Base-by-base conservation (phyloP, 2,329 filamentous ascomycete genomes). In the Botrytis hyacinthi region DNA sequence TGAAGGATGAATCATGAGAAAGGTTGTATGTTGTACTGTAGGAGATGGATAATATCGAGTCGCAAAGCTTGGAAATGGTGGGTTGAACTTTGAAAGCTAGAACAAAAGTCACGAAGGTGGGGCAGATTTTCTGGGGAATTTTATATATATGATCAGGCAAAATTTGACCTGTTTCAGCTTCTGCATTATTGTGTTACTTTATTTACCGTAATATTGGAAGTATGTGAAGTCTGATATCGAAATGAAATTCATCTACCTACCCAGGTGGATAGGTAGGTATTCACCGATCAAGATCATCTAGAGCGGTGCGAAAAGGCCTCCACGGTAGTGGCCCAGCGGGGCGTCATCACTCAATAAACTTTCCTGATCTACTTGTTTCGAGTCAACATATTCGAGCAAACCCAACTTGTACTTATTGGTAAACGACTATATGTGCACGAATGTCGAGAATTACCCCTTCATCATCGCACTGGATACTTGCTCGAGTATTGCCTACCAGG, bases 101-200 rank as follows among this genome's bases (percentile, higher is more conserved):
- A 67, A 59, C 48, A 12, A 46, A 72, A 68, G 63, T 72, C 51
- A 72, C 40, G 70, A 72, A 72, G 62, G 63, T 71, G 69, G 71
- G 71, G 71, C 51, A 72, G 57, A 51, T 68, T 40, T 65, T 54
- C 59, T 71, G 69, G 69, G 59, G 69, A 71, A 69, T 59, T 72
- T 60, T 60, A 29, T 35, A 32, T 71, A 32, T 9, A n/a, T 60
- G 51, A 46, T 70, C n/a, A 70, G 14, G 35, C 46, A 42, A 57
- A 57, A 54, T 57, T 57, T 32, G 48, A 54, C 20, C 22, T 32
- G 29, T 65, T 44, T 51, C n/a, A 42, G 44, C 29, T 42, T 54
- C 40, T 54, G 61, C 60, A 48, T 54, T 10, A 16, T 63, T 42
- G 65, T 40, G 46, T 54, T 40, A 54, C 46, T 54, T 68, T 22